Evolutionary conservation across 164 flowering plant genomes (phyloP).

Genomic region (Berberis thunbergii): DNA sequence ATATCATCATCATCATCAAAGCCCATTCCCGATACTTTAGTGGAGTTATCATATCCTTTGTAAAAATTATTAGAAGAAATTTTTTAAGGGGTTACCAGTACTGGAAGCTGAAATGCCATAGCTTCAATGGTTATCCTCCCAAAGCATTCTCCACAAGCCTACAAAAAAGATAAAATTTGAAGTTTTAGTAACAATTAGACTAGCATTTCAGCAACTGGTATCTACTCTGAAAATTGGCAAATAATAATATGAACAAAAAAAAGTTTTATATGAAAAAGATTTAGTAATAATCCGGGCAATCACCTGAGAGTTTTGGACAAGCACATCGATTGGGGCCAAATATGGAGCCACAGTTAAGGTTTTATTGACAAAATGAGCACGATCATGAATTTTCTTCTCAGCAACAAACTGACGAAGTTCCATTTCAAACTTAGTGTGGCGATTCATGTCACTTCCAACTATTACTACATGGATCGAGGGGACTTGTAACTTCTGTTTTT

Average conservation of each 20-base stretch:
- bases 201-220: background rate
- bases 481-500: constrained; percentile 57
- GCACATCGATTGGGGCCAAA: constrained; percentile 86
- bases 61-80: background rate
- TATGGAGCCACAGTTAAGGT: constrained; percentile 93
- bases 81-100: constrained; percentile 42
- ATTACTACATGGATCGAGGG: constrained; percentile 82
- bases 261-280: background rate
- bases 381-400: constrained; percentile 58
- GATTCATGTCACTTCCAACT: constrained; percentile 91
- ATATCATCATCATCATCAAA: background rate
- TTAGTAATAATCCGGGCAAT: background rate
- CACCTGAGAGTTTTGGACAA: constrained; percentile 98
- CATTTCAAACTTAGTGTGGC: constrained; percentile 75
- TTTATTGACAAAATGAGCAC: constrained; percentile 86
- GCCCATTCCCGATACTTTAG: background rate
- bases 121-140: constrained; percentile 99
- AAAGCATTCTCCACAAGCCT: constrained; percentile 98
- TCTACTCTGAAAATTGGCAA: background rate
- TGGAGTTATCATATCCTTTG: background rate
- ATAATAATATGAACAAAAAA: background rate
- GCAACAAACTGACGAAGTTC: constrained; percentile 67
- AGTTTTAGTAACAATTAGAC: background rate
- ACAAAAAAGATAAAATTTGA: constrained; percentile 6
- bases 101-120: constrained; percentile 96